phyloP scores from a whole-genome alignment of 2,329 filamentous ascomycete species.

The Neoarthrinium moseri region DNA sequence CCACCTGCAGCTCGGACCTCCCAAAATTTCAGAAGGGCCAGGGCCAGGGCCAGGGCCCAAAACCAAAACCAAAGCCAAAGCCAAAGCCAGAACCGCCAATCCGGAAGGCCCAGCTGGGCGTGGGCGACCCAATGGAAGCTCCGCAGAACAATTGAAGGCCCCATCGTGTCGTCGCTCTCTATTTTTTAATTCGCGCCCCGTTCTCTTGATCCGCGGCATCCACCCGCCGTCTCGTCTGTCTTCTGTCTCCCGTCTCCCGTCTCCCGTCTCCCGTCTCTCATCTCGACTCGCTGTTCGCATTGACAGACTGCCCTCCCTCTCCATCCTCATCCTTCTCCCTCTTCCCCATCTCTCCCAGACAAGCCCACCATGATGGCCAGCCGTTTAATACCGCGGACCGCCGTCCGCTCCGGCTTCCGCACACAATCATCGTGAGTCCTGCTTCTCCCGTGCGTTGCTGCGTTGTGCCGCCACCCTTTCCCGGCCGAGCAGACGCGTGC shows the following conservation, averaged over 20 bases:
- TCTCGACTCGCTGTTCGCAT: slow-evolving; percentile 1
- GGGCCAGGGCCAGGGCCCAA: too few species aligned
- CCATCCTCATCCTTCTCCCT: neutral
- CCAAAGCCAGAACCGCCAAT: too few species aligned
- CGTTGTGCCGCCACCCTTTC: neutral
- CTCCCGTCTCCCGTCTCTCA: neutral
- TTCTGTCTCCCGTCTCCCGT: too few species aligned
- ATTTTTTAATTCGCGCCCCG: too few species aligned
- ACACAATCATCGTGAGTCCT: slow-evolving; percentile 47
- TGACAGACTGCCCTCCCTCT: slow-evolving; percentile 3
- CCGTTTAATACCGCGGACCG: slow-evolving; percentile 59
- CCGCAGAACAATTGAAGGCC: too few species aligned
- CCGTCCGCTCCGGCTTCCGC: slow-evolving; percentile 56
- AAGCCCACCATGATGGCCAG: slow-evolving; percentile 55
- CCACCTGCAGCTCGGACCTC: slow-evolving; percentile 15
- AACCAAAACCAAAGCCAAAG: slow-evolving; percentile 1
- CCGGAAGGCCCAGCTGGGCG: too few species aligned
- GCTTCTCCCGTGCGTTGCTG: slow-evolving; percentile 12
- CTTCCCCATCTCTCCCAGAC: slow-evolving; percentile 18
- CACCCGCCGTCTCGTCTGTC: too few species aligned
- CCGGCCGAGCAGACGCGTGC: too few species aligned
- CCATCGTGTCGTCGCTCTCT: too few species aligned
- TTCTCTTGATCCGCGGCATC: too few species aligned
- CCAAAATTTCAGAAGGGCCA: slow-evolving; percentile 17
- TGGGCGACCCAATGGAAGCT: too few species aligned